Percentiles rank a stretch among this genome's conserved stretches.
Evolutionary conservation across 768 basidiomycete species (phyloP).

Genomic region (Suillus clintonianus): DNA sequence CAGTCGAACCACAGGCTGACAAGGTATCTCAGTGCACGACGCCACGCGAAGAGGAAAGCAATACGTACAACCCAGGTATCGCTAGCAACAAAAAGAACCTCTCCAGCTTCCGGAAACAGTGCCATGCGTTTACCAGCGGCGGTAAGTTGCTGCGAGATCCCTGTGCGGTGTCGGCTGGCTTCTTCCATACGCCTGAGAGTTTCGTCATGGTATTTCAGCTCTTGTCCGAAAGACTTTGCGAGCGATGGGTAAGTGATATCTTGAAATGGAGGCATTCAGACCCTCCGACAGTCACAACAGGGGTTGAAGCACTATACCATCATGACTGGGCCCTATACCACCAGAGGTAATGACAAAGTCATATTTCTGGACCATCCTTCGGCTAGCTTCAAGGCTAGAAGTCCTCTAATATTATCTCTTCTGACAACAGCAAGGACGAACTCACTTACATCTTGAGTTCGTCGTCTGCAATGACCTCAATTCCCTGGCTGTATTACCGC

Average conservation of each 20-base stretch:
- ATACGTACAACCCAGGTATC: constrained; percentile 84
- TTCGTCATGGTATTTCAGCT: constrained; percentile 73
- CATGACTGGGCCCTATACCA: constrained; percentile 91
- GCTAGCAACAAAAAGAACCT: constrained; percentile 75
- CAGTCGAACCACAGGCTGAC: constrained; percentile 84
- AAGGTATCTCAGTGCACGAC: background rate
- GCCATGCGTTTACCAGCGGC: constrained; percentile 92
- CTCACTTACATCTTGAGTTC: constrained; percentile 73
- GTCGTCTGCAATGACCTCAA: constrained; percentile 91
- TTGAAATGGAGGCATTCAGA: constrained; percentile 22
- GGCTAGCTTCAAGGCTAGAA: constrained; percentile 77
- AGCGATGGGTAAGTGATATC: constrained; percentile 92
- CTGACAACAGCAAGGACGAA: background rate
- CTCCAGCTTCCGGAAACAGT: constrained; percentile 76
- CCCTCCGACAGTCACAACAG: background rate
- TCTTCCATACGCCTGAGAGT: constrained; percentile 74
- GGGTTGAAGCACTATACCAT: constrained; percentile 49
- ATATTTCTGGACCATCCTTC: constrained; percentile 76
- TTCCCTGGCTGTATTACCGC: constrained; percentile 78
- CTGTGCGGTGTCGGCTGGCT: constrained; percentile 55
- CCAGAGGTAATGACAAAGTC: constrained; percentile 92
- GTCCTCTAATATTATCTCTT: background rate
- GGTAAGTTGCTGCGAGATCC: constrained; percentile 59
- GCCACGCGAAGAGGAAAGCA: background rate
- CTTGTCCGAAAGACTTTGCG: constrained; percentile 78